phyloP scores from a whole-genome alignment of 208 protist species.

The Leishmania lainsoni region DNA sequence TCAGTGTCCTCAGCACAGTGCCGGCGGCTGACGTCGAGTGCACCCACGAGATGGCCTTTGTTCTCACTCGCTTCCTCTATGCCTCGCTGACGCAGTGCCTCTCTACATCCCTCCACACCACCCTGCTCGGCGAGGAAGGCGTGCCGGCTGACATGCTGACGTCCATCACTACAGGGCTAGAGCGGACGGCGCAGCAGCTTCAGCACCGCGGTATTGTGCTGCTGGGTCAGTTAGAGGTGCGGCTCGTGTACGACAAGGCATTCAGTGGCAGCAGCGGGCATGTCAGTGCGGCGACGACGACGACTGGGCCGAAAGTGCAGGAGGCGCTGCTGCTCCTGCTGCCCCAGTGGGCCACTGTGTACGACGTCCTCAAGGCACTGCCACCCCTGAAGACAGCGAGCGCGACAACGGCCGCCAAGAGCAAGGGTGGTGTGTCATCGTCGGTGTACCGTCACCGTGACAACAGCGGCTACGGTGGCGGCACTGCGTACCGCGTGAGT shows the following conservation, averaged over 20 bases:
- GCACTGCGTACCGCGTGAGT: constrained; percentile 5
- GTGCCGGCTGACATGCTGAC: constrained; percentile 21
- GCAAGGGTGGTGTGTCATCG: not conserved
- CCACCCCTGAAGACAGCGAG: constrained; percentile 17
- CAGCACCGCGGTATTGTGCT: constrained; percentile 58
- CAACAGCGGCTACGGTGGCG: constrained; percentile 5
- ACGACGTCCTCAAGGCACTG: constrained; percentile 39
- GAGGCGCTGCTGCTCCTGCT: constrained; percentile 40
- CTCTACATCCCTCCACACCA: constrained; percentile 20
- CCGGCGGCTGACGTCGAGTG: constrained; percentile 13
- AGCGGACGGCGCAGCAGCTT: constrained; percentile 32
- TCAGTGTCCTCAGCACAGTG: constrained; percentile 14
- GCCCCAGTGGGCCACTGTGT: constrained; percentile 44
- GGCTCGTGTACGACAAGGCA: constrained; percentile 19
- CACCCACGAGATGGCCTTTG: constrained; percentile 18
- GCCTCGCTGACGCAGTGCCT: constrained; percentile 30
- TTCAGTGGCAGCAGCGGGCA: constrained; percentile 28
- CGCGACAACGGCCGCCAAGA: constrained; percentile 3
- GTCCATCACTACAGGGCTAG: constrained; percentile 18
- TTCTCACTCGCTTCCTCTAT: constrained; percentile 26
- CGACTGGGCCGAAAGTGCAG: constrained; percentile 20
- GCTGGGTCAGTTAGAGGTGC: constrained; percentile 60
- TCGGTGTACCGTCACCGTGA: constrained; percentile 13
- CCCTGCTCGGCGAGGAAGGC: constrained; percentile 17
- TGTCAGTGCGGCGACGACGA: constrained; percentile 8